Percentiles rank a stretch among this genome's conserved stretches.
phyloP scores from a whole-genome alignment of 805 yeast genomes.

The Yamadazyma akitaensis region DNA sequence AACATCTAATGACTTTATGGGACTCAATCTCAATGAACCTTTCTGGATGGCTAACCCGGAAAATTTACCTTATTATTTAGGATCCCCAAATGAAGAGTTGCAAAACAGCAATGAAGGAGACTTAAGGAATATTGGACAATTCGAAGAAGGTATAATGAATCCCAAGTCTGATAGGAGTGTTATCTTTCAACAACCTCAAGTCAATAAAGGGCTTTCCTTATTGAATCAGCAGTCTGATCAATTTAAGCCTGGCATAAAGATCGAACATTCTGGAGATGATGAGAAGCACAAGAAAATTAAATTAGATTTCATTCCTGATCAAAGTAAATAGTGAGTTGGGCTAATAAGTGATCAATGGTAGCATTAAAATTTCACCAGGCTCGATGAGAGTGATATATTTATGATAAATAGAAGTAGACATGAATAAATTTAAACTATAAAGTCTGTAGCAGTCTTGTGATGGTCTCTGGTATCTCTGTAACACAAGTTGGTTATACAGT shows the following conservation, averaged over 20 bases:
- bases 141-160: background rate
- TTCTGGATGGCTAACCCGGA: slow-evolving; percentile 51
- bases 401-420: slow-evolving; percentile 1
- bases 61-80: slow-evolving; percentile 37
- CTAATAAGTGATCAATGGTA: background rate
- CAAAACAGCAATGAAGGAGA: slow-evolving; percentile 9
- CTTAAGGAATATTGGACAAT: background rate
- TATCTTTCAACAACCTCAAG: slow-evolving; percentile 7
- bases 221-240: slow-evolving; percentile 7
- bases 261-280: background rate
- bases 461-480: too few species aligned
- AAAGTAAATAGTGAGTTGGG: background rate
- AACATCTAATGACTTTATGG: slow-evolving; percentile 27
- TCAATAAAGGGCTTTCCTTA: slow-evolving; percentile 1
- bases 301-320: slow-evolving; percentile 5
- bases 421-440: background rate
- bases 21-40: slow-evolving; percentile 40
- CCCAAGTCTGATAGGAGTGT: background rate
- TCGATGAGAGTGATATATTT: background rate
- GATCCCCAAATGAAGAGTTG: slow-evolving; percentile 27
- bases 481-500: too few species aligned
- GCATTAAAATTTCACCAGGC: background rate
- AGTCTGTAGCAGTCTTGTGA: too few species aligned
- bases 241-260: background rate
- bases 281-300: slow-evolving; percentile 8